phyloP scores from a whole-genome alignment of 2,329 filamentous ascomycete species.

The Emericellopsis atlantica region DNA sequence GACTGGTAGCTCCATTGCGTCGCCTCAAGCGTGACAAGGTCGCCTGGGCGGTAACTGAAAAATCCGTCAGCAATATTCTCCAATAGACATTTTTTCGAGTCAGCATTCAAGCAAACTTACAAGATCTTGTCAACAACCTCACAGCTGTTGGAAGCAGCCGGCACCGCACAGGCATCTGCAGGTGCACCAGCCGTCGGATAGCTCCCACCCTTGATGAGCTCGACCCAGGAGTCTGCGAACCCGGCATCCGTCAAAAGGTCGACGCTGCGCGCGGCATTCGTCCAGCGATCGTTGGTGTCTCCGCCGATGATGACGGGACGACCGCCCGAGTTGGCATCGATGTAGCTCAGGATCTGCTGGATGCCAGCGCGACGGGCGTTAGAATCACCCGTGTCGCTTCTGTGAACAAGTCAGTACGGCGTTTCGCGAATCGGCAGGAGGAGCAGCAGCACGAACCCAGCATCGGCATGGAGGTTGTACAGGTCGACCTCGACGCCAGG shows the following conservation, averaged over 20 bases:
- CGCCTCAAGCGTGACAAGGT: constrained; percentile 31
- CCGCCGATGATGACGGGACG: constrained; percentile 53
- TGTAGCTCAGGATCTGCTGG: constrained; percentile 44
- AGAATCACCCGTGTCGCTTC: constrained; percentile 37
- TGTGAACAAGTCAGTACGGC: neutral
- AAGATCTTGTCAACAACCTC: constrained; percentile 58
- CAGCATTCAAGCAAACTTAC: constrained; percentile 6
- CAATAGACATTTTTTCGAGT: neutral
- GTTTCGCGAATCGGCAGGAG: too few relatives aligned
- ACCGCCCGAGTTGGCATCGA: constrained; percentile 39
- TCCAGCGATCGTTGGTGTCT: constrained; percentile 55
- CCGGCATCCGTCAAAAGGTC: constrained; percentile 38
- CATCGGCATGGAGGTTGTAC: constrained; percentile 57
- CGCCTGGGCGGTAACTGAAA: constrained; percentile 32
- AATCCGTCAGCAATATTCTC: neutral
- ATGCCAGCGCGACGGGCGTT: constrained; percentile 45
- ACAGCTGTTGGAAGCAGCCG: constrained; percentile 37
- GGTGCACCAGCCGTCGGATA: constrained; percentile 26
- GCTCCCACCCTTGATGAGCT: constrained; percentile 34
- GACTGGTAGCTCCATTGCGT: constrained; percentile 42
- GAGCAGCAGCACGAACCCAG: constrained; percentile 20
- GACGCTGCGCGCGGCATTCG: constrained; percentile 24
- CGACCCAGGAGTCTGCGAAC: constrained; percentile 47
- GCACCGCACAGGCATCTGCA: constrained; percentile 40
- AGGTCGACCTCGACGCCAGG: constrained; percentile 45